Conservation (phyloP, 768 basidiomycete genomes). For the Suillus cothurnatus region DNA sequence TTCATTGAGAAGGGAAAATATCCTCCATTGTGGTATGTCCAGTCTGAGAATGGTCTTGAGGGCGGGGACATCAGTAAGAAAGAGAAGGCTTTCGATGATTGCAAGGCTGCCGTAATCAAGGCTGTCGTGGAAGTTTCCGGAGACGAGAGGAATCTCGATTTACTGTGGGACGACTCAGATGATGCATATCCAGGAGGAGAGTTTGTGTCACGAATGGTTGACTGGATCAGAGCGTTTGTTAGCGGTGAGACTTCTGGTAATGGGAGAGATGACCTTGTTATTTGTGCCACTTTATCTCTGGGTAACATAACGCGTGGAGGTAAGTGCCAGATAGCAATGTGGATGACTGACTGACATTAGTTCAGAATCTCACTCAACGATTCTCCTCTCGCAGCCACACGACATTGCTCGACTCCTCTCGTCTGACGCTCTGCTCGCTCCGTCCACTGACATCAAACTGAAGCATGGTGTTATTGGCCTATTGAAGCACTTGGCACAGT, state of each 20-base stretch:
- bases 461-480: slow-evolving; percentile 90
- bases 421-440: slow-evolving; percentile 56
- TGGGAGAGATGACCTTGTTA: slow-evolving; percentile 71
- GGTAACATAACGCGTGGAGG: slow-evolving; percentile 83
- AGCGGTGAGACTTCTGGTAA: slow-evolving; percentile 34
- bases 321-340: slow-evolving; percentile 31
- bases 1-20: slow-evolving; percentile 78
- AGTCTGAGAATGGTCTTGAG: slow-evolving; percentile 34
- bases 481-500: slow-evolving; percentile 82
- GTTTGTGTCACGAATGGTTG: slow-evolving; percentile 72
- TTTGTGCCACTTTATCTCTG: slow-evolving; percentile 80
- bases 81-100: slow-evolving; percentile 75
- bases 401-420: slow-evolving; percentile 63
- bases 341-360: slow-evolving; percentile 13
- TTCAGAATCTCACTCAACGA: slow-evolving; percentile 58
- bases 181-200: slow-evolving; percentile 61
- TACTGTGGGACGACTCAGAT: slow-evolving; percentile 73
- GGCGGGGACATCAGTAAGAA: slow-evolving; percentile 55
- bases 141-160: slow-evolving; percentile 75
- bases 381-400: slow-evolving; percentile 67
- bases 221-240: slow-evolving; percentile 70
- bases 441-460: slow-evolving; percentile 70
- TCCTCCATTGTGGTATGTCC: slow-evolving; percentile 61
- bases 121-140: slow-evolving; percentile 85
- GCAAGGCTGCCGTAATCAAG: slow-evolving; percentile 86